Percentiles rank a stretch among this genome's conserved stretches.
phyloP scores from a whole-genome alignment of 169 alveolate genomes.

The Plasmodium fragile region DNA sequence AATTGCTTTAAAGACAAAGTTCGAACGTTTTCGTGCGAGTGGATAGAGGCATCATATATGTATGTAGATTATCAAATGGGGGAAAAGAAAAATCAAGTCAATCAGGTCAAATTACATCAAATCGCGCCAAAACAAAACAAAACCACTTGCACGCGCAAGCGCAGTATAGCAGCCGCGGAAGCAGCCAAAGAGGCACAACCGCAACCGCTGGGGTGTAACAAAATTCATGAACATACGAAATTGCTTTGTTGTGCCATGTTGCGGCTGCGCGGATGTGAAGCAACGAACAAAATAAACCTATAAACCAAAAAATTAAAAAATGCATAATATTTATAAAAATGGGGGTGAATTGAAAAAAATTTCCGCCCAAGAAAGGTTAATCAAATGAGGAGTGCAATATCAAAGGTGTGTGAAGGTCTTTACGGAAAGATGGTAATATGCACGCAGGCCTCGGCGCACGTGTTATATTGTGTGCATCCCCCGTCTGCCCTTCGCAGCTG shows the following conservation, averaged over 20 bases:
- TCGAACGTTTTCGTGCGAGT: background rate
- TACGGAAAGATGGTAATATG: background rate
- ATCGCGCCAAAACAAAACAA: background rate
- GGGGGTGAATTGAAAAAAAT: background rate
- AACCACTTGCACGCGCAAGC: background rate
- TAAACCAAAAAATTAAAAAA: constrained; percentile 4
- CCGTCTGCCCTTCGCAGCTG: background rate
- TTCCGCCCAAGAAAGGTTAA: background rate
- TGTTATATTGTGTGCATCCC: background rate
- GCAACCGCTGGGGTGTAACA: background rate
- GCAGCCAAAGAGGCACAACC: too few relatives aligned
- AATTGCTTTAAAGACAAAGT: background rate
- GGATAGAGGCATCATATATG: background rate
- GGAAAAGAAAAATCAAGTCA: background rate
- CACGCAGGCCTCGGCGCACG: background rate
- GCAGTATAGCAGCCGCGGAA: too few relatives aligned
- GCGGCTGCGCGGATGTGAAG: background rate
- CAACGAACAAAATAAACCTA: background rate
- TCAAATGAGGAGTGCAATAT: background rate
- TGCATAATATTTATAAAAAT: background rate
- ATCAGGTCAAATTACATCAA: background rate
- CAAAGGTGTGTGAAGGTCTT: background rate
- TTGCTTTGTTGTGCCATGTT: background rate
- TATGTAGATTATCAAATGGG: background rate
- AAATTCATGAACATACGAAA: background rate